phyloP scores from a whole-genome alignment of 331 rosid species.

The Pyrus hybrid region DNA sequence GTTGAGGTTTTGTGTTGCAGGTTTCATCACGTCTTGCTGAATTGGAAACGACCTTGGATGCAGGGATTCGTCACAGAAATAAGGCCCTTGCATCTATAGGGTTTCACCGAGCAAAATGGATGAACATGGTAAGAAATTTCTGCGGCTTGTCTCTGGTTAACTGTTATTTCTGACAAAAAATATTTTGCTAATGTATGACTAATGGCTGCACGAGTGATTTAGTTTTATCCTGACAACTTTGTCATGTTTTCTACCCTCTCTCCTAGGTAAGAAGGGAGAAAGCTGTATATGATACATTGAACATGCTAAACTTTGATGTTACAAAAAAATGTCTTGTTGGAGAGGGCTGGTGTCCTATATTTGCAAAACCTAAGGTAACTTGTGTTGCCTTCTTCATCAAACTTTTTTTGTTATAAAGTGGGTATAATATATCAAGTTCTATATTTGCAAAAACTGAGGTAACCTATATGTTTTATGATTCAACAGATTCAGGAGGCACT shows the following conservation, averaged over 20 bases:
- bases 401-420: not conserved
- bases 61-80: slow-evolving; percentile 86
- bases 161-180: slow-evolving; percentile 8
- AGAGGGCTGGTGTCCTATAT: slow-evolving; percentile 98
- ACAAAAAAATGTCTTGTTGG: slow-evolving; percentile 98
- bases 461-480: not conserved
- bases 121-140: slow-evolving; percentile 59
- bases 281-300: slow-evolving; percentile 89
- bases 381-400: not conserved
- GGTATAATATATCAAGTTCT: not conserved
- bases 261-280: slow-evolving; percentile 96
- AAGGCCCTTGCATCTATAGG: slow-evolving; percentile 76
- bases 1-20: slow-evolving; percentile 32
- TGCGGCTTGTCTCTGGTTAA: slow-evolving; percentile 12
- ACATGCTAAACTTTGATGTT: slow-evolving; percentile 95
- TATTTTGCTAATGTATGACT: not conserved
- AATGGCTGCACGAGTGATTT: not conserved
- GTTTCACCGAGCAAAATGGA: slow-evolving; percentile 77
- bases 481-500: slow-evolving; percentile 85
- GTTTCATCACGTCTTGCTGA: slow-evolving; percentile 86
- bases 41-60: slow-evolving; percentile 83
- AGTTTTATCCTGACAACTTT: slow-evolving; percentile 8
- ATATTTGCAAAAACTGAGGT: not conserved
- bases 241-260: slow-evolving; percentile 28
- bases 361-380: slow-evolving; percentile 76